These are phyloP conservation scores for Ceratorhiza oryzae-sativae DNA, from an alignment of 1,284 basidiomycete species.

Conservation along the genomic window DNA sequence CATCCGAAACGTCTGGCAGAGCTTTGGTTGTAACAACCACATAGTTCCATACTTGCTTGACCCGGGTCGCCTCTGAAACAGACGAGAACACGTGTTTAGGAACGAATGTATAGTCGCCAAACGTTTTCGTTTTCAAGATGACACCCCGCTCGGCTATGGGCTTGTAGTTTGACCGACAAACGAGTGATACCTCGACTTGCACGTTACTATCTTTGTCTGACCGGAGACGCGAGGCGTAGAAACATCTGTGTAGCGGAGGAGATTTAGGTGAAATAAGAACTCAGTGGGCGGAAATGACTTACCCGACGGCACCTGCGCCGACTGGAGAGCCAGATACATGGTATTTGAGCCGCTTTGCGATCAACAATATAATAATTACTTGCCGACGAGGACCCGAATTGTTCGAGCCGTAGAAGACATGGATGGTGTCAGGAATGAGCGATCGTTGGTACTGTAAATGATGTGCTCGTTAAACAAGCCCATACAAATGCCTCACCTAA, in stretches of 20 bases:
- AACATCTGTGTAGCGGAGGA: slow-evolving; percentile 44
- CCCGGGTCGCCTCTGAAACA: slow-evolving; percentile 46
- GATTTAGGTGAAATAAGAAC: not conserved
- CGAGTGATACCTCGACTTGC: slow-evolving; percentile 51
- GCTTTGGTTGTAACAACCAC: slow-evolving; percentile 56
- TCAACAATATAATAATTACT: not conserved
- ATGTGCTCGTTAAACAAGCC: not conserved
- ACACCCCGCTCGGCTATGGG: slow-evolving; percentile 50
- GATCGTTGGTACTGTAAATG: slow-evolving; percentile 1
- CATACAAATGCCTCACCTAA: not conserved
- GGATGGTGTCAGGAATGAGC: not conserved
- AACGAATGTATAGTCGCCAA: slow-evolving; percentile 52
- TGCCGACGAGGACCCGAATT: slow-evolving; percentile 24
- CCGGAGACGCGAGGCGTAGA: slow-evolving; percentile 54
- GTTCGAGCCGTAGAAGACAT: slow-evolving; percentile 4
- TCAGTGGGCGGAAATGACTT: not conserved
- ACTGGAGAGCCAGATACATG: slow-evolving; percentile 45
- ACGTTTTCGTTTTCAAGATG: slow-evolving; percentile 51
- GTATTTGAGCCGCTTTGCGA: not conserved
- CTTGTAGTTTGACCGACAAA: slow-evolving; percentile 55
- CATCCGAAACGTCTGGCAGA: slow-evolving; percentile 52
- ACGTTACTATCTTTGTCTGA: slow-evolving; percentile 38
- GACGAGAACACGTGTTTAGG: slow-evolving; percentile 51
- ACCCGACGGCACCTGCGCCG: slow-evolving; percentile 55
- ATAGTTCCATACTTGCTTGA: slow-evolving; percentile 51